phyloP scores from a whole-genome alignment of 768 basidiomycete species.

The Boletus vermiculosoides region DNA sequence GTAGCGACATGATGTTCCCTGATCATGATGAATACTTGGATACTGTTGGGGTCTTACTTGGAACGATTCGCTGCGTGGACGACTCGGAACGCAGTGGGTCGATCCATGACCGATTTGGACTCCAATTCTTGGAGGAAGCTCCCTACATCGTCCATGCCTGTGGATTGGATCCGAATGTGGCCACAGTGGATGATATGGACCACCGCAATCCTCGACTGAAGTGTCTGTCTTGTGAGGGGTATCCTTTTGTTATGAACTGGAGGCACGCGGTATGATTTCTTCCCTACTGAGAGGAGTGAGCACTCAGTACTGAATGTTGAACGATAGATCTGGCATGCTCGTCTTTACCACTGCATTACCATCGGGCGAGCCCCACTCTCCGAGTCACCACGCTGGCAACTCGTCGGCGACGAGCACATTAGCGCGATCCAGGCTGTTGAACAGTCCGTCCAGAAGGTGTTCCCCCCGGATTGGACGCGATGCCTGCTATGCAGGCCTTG shows the following conservation, averaged over 20 bases:
- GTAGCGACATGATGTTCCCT: neutral
- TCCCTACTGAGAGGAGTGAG: neutral
- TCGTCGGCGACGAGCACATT: slow-evolving; percentile 7
- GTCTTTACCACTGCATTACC: slow-evolving; percentile 4
- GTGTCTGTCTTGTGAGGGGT: slow-evolving; percentile 5
- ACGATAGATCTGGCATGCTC: slow-evolving; percentile 13
- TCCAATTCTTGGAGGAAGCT: slow-evolving; percentile 12
- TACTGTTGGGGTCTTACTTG: neutral
- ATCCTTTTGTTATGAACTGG: slow-evolving; percentile 9
- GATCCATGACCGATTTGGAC: neutral
- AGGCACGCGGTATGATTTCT: slow-evolving; percentile 7
- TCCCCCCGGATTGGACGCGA: slow-evolving; percentile 3
- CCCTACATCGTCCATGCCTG: slow-evolving; percentile 11
- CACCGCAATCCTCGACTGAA: slow-evolving; percentile 12
- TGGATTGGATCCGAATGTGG: slow-evolving; percentile 11
- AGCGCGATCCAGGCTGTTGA: slow-evolving; percentile 8
- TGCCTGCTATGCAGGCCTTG: slow-evolving; percentile 12
- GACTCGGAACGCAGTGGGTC: neutral
- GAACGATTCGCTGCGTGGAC: neutral
- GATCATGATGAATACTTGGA: neutral
- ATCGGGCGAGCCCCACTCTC: neutral
- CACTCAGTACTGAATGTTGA: neutral
- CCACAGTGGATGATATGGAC: slow-evolving; percentile 12
- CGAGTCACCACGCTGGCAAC: slow-evolving; percentile 7
- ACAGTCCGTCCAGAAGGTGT: neutral